Base-by-base conservation (phyloP, 2,329 filamentous ascomycete species). In the Fusarium sororula region DNA sequence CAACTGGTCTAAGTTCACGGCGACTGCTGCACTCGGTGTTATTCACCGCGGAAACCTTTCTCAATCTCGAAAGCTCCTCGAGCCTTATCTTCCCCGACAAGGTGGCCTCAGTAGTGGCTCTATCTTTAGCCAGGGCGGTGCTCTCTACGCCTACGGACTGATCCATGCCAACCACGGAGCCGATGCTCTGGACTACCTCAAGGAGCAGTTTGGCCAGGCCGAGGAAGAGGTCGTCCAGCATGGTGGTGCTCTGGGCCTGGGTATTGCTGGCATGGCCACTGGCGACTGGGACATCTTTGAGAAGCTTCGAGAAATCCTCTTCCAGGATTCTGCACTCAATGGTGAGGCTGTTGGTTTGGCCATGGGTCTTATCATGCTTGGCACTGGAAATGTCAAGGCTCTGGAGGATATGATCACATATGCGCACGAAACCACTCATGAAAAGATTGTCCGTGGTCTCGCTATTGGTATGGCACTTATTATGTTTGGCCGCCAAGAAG, bases 1-100 rank as follows among this genome's bases (percentile, higher is more conserved):
- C 54, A 99, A 99, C 85, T 99, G 96, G 96, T 98, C 95, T 70
- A 99, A 99, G 82, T 99, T 99, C 82, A 98, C 96, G 2, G 96
- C 96, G 20, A 99, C 96, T 9, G 96, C 96, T 64, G 96, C 96
- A 13, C 87, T 99, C 11, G 96, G 96, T 82, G 96, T 98, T 58
- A 98, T 99, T 72, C 96, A 99, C 83, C 93, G 95, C 51, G 96
- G 96, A 63, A 99, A 99, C 82, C 87, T 99, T 67, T 93, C 93
- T 30, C 96, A 99, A 80, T 96, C 95, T 3, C 91, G 95, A 80
- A 98, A 98, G 85, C 89, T 99, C 5, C 88, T 99, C 20, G 95
- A 98, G 79, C 96, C 96, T 7, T 99, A 99, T 80, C 90, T 99
- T 14, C 96, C 96, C 20, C 92, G 94, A 72, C 89, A 91, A 72